These are phyloP conservation scores for Anisogramma anomala DNA, from an alignment of 2,329 filamentous ascomycete species.

Conservation along the genomic window DNA sequence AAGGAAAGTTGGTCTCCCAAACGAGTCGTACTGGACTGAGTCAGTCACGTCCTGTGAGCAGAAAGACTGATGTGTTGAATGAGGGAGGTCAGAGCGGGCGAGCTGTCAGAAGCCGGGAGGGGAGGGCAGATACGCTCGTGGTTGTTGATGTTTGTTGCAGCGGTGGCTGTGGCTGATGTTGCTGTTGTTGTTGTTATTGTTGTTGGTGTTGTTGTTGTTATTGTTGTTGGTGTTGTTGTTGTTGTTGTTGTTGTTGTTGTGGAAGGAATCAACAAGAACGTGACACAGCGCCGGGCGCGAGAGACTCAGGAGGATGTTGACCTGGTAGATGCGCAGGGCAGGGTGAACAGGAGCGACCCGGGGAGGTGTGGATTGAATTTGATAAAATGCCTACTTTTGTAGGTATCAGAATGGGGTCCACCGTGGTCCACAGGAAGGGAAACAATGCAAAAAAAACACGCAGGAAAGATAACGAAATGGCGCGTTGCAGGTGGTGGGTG, in stretches of 20 bases:
- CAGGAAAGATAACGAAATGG: constrained; percentile 2
- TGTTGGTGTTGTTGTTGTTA: too few species aligned
- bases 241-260: neutral
- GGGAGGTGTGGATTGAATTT: neutral
- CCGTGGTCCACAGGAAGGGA: neutral
- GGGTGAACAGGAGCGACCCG: constrained; percentile 2
- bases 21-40: constrained; percentile 11
- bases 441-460: constrained; percentile 5
- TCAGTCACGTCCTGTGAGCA: neutral
- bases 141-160: too few species aligned
- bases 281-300: neutral
- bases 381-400: too few species aligned
- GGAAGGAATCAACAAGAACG: constrained; percentile 4
- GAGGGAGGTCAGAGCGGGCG: constrained; percentile 21
- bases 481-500: constrained; percentile 6
- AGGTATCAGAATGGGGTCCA: constrained; percentile 7
- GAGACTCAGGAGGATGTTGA: neutral
- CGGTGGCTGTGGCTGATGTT: too few species aligned
- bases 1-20: constrained; percentile 12
- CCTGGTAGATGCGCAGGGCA: too few species aligned
- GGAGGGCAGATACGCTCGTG: neutral
- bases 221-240: constrained; percentile 7
- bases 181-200: too few species aligned
- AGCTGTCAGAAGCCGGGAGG: neutral
- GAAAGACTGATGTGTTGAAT: too few species aligned